A percentile compares a stretch with the other conserved stretches of the same genome.
These are phyloP conservation scores for Hyaloscypha finlandica DNA, from an alignment of 495 filamentous ascomycete genomes.

Conservation along the genomic window DNA sequence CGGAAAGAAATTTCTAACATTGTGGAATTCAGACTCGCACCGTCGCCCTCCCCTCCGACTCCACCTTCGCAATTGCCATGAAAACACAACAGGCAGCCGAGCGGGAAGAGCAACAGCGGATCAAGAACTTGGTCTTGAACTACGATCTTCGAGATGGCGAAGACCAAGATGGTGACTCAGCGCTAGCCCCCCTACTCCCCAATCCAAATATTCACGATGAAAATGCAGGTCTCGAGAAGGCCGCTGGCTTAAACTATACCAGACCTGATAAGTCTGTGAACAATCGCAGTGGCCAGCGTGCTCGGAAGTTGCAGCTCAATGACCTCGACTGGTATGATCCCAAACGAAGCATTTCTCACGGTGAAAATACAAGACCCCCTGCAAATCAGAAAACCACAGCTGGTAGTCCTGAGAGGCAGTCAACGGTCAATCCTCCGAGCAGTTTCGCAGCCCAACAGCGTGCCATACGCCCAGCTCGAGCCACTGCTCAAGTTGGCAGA, in stretches of 20 bases:
- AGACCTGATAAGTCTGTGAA: conserved; percentile 68
- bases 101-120: conserved; percentile 93
- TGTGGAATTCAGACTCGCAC: conserved; percentile 69
- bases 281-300: conserved; percentile 76
- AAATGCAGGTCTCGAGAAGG: conserved; percentile 50
- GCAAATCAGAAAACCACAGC: neutral
- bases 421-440: neutral
- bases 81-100: conserved; percentile 92
- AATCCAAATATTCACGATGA: conserved; percentile 48
- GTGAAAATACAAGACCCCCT: neutral
- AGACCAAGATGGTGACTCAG: conserved; percentile 70
- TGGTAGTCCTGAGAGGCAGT: neutral
- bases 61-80: conserved; percentile 93
- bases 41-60: conserved; percentile 92
- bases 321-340: conserved; percentile 91
- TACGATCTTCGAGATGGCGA: conserved; percentile 85
- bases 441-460: conserved; percentile 3
- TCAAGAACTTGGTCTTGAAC: conserved; percentile 96
- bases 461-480: neutral
- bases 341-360: conserved; percentile 23
- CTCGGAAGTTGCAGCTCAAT: conserved; percentile 89
- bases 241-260: conserved; percentile 39
- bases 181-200: conserved; percentile 37
- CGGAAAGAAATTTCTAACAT: conserved; percentile 18
- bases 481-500: conserved; percentile 6